These are phyloP conservation scores for Brettanomyces sp. DNA, from an alignment of 805 yeast genomes.

Conservation along the genomic window DNA sequence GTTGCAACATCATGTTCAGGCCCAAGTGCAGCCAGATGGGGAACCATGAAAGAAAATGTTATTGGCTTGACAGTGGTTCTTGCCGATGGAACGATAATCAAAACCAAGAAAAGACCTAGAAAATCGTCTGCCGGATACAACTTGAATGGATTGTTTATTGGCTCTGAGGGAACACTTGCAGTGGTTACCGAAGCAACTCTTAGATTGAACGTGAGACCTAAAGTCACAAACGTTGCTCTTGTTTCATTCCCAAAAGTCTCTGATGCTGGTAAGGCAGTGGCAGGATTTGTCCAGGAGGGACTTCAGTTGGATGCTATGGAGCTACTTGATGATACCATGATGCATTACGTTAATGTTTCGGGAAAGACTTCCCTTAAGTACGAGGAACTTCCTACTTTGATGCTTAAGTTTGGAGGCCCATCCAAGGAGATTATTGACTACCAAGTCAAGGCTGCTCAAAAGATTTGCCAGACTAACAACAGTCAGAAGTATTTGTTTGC, in stretches of 20 bases:
- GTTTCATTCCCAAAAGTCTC: constrained; percentile 56
- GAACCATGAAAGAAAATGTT: constrained; percentile 75
- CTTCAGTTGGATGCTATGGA: constrained; percentile 74
- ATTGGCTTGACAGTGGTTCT: constrained; percentile 61
- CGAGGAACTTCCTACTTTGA: constrained; percentile 65
- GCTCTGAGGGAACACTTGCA: constrained; percentile 77
- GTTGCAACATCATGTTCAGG: constrained; percentile 74
- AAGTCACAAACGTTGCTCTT: constrained; percentile 58
- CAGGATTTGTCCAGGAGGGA: constrained; percentile 56
- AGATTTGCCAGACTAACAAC: constrained; percentile 37
- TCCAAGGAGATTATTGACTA: constrained; percentile 38
- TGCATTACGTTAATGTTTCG: constrained; percentile 59
- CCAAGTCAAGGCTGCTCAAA: constrained; percentile 39
- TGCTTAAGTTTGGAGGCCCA: constrained; percentile 67
- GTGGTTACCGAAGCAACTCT: constrained; percentile 63
- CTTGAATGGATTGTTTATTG: constrained; percentile 67
- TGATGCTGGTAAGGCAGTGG: constrained; percentile 67
- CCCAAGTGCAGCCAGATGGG: constrained; percentile 68
- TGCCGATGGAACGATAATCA: constrained; percentile 72
- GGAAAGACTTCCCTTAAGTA: constrained; percentile 46
- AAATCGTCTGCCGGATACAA: constrained; percentile 77
- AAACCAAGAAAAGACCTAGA: constrained; percentile 66
- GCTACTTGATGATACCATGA: constrained; percentile 62
- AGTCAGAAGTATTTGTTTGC: constrained; percentile 56
- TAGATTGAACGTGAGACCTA: constrained; percentile 56